Base-by-base conservation (phyloP, 176 grass and related monocot genomes). In the Lolium rigidum region DNA sequence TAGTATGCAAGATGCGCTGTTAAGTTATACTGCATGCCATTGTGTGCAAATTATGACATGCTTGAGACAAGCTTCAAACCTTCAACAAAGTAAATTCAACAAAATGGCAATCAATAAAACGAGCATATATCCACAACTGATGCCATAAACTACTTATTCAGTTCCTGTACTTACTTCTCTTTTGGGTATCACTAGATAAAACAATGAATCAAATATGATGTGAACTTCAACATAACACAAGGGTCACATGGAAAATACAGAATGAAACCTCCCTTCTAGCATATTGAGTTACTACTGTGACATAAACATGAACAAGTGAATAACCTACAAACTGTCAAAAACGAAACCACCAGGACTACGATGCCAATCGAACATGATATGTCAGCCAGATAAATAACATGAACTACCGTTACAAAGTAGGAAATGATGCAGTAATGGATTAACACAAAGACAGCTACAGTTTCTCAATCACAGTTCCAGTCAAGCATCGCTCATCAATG, bases 51-150 rank as follows among this genome's bases (percentile, higher is more conserved):
- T 50, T 88, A 46, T 13, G 4, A 7, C n/a, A 73, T 73, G 74
- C 43, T 10, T 31, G 49, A 16, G 18, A 63, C 10, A 47, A 74
- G 50, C 70, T 64, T 43, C 60, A 80, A 80, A 43, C 41, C 12
- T 73, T 48, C 20, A 71, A 58, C 18, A 47, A 3, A 79, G 66
- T 46, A 38, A 80, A 61, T 80, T 47, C 43, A 73, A 17, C 20
- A 80, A 43, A 20, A 67, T 2, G 25, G 5, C 17, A 22, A 35
- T 28, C 15, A 4, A 17, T 12, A 66, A 26, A 57, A 58, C 1
- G 31, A 65, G 64, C 5, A 86, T 20, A 9, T 70, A 82, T 57
- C 21, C 69, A 76, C 2, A 76, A 9, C 80, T 31, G n/a, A 77
- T 15, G 6, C 11, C 72, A 77, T 17, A 7, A 49, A 49, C 7